Base-by-base conservation (phyloP, 139 green algal species). In the Chlorella sp. region DNA sequence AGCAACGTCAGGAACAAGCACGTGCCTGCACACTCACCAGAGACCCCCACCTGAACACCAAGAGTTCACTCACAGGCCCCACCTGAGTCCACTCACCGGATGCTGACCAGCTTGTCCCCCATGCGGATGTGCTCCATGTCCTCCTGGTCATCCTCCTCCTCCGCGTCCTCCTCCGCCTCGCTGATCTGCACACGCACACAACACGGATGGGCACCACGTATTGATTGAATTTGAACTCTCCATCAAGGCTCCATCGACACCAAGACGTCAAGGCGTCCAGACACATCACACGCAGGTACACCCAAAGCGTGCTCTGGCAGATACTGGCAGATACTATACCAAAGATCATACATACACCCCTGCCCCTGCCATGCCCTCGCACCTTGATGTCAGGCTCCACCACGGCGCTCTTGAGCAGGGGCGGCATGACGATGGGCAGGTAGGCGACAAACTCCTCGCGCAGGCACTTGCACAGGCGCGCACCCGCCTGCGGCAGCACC, bases 391-490 rank as follows among this genome's bases (percentile, higher is more conserved):
- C 95, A 0, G 95, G 91, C 82, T 97, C 92, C 1, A 95, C 75
- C 49, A 78, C 64, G 24, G 91, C 88, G 2, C 82, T 81, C 29
- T 82, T 61, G 65, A 99, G 74, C 75, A 99, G 86, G 27, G 87
- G 88, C 24, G 94, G 95, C 94, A 99, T 98, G 61, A 99, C 92
- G 23, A 86, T 69, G 2, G 67, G 70, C 77, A 99, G 85, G 86
- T 98, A 98, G 2, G 95, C 93, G 36, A 99, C 74, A 82, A 99
- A 99, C 77, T 99, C 96, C 1, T 87, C 63, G 6, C 93, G 91
- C 64, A 99, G 83, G 73, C 91, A 94, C 82, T 98, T 99, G 90
- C 96, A 99, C 70, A 99, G 84, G 49, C 96, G 88, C 0, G 95
- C 93, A 67, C 94, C 96, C 14, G 95, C 96, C 83, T 96, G 90